These are phyloP conservation scores for Dryas alaskensis DNA, from an alignment of 306 rosid genomes.

Conservation along the genomic window DNA sequence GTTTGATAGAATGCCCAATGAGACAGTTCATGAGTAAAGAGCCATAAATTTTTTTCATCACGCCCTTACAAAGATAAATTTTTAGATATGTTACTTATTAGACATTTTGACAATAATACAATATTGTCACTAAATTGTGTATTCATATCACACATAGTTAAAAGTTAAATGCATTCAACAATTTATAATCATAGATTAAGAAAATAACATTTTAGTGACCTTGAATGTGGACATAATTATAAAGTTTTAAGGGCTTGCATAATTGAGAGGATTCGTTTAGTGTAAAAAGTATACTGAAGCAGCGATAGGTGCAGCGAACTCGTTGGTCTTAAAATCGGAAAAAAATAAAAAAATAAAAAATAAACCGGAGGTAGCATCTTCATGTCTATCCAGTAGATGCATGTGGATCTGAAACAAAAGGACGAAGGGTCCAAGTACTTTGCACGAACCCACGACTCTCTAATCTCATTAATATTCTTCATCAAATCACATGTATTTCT, in stretches of 20 bases:
- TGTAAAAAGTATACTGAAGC: background rate
- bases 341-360: background rate
- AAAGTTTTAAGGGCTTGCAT: background rate
- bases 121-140: too few relatives aligned
- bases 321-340: background rate
- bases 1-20: too few relatives aligned
- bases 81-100: too few relatives aligned
- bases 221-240: too few relatives aligned
- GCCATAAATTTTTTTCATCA: too few relatives aligned
- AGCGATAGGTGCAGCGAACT: background rate
- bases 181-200: too few relatives aligned
- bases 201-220: too few relatives aligned
- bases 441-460: background rate
- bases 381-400: background rate
- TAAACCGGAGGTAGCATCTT: background rate
- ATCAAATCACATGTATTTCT: conserved; percentile 1
- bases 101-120: too few relatives aligned
- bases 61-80: too few relatives aligned
- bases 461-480: conserved; percentile 4
- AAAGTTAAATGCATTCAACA: too few relatives aligned
- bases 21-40: too few relatives aligned
- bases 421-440: conserved; percentile 17
- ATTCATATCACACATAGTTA: too few relatives aligned
- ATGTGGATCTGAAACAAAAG: background rate
- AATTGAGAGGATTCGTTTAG: background rate